A percentile compares a stretch with the other conserved stretches of the same genome.
Conservation (phyloP, 2,329 filamentous ascomycete genomes). For the Penicillium sp. region DNA sequence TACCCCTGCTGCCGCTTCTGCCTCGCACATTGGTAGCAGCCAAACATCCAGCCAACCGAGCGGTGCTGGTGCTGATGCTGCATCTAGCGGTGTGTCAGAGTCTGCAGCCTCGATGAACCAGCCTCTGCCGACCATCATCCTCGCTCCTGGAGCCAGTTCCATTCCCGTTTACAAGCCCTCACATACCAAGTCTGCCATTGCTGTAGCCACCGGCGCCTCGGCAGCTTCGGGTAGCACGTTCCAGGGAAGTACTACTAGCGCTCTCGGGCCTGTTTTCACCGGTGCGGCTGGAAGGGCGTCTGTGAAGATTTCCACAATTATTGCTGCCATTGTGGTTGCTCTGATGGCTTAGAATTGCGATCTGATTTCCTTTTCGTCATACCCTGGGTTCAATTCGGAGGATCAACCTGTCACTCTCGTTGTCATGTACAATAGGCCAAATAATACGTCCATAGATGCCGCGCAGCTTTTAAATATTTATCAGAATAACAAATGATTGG, state of each 20-base stretch:
- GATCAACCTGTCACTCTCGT: constrained; percentile 1
- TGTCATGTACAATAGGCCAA: constrained; percentile 8
- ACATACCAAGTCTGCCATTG: constrained; percentile 8
- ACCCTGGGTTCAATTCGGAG: neutral
- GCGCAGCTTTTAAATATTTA: constrained; percentile 1
- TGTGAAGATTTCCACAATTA: constrained; percentile 19
- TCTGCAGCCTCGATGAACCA: neutral
- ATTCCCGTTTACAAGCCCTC: neutral
- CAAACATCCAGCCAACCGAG: neutral
- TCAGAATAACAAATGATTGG: neutral
- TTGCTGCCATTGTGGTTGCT: constrained; percentile 23
- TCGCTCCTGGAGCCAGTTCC: constrained; percentile 4
- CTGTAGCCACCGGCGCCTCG: constrained; percentile 2
- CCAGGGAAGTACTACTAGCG: constrained; percentile 17
- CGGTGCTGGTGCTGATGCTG: constrained; percentile 1
- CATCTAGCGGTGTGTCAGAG: neutral
- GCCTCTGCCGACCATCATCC: constrained; percentile 8
- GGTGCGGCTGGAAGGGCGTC: constrained; percentile 27
- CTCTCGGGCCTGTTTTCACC: constrained; percentile 29
- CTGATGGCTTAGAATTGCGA: constrained; percentile 20
- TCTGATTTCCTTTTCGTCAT: neutral
- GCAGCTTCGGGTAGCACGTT: constrained; percentile 7
- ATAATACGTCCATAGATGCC: constrained; percentile 4
- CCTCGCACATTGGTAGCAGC: neutral
- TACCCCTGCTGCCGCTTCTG: neutral